These are phyloP conservation scores for Pythium biforme DNA, from an alignment of 352 stramenopile species.

Conservation along the genomic window DNA sequence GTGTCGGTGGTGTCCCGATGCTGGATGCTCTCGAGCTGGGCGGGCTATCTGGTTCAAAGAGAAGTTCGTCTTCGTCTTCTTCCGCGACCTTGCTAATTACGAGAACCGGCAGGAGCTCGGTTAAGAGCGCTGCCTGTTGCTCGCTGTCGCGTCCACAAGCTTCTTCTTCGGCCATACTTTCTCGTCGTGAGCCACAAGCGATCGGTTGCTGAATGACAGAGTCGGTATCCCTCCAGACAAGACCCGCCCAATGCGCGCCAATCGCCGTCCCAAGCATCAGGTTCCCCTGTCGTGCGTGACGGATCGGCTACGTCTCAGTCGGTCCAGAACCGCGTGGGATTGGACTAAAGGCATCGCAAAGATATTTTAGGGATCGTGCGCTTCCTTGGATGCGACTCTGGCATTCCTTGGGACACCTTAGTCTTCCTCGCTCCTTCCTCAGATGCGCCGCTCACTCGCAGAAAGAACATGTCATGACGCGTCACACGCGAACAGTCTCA, in stretches of 20 bases:
- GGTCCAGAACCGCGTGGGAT: slow-evolving; percentile 5
- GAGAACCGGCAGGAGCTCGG: slow-evolving; percentile 1
- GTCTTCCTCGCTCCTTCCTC: neutral
- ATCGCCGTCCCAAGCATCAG: neutral
- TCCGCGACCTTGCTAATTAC: slow-evolving; percentile 2
- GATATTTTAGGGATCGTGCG: neutral
- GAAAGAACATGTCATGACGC: neutral
- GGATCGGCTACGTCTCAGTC: neutral
- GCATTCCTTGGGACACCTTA: slow-evolving; percentile 8
- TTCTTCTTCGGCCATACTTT: slow-evolving; percentile 4
- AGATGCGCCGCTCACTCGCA: neutral
- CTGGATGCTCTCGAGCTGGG: slow-evolving; percentile 9
- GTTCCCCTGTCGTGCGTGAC: neutral
- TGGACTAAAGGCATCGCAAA: neutral
- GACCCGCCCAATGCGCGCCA: neutral
- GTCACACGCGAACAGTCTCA: neutral
- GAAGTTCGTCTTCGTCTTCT: slow-evolving; percentile 16
- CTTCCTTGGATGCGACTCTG: neutral
- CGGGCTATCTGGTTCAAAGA: slow-evolving; percentile 24
- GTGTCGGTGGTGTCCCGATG: slow-evolving; percentile 16
- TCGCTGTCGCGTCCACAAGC: neutral
- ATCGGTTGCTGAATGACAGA: neutral
- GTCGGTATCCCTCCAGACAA: neutral
- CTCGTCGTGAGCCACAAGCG: neutral
- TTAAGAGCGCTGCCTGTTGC: neutral